Base-by-base conservation (phyloP, 2,329 filamentous ascomycete genomes). In the Hypoxylon sp. region DNA sequence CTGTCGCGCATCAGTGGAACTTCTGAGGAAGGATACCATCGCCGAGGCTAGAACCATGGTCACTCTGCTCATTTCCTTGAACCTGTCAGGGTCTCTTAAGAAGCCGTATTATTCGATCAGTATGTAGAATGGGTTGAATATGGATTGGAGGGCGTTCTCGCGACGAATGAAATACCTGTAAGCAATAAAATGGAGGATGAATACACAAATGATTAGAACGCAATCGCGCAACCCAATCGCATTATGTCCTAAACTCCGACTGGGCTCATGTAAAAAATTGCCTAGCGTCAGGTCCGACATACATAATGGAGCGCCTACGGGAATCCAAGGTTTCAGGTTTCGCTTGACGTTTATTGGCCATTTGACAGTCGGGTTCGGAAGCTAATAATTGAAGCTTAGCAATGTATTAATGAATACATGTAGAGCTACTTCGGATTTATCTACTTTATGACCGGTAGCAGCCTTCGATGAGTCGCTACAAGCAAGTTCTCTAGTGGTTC, bases 1-100 rank as follows among this genome's bases (percentile, higher is more conserved):
- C 32, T 51, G 67, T 37, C 19, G 57, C 53, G 29, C 53, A 70
- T 70, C 67, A 59, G 67, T 65, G 67, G 67, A 31, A 65, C 48
- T 24, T 29, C 62, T 57, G 27, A 13, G 10, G 32, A 32, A 63
- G 29, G 63, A 39, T 55, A 60, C 31, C 31, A 31, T 27, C 19
- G 27, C 53, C 55, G 62, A 69, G 55, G 6, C 66, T 53, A 66
- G 62, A 66, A 47, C 63, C 42, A n/a, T 31, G n/a, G 24, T 31
- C 44, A 29, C 35, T 62, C 32, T 31, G 31, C 11, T 32, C 17
- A 48, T 42, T 44, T 44, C 24, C 10, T 17, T 31, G 37, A 11
- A 19, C 39, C 15, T 17, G 27, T 58, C 17, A 48, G 19, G 55
- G 10, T 50, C 4, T 6, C 55, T 29, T 8, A 24, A 44, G 44